A percentile compares a stretch with the other conserved stretches of the same genome.
phyloP scores from a whole-genome alignment of 176 grass and related monocot genomes.

The Aechmea fasciata region DNA sequence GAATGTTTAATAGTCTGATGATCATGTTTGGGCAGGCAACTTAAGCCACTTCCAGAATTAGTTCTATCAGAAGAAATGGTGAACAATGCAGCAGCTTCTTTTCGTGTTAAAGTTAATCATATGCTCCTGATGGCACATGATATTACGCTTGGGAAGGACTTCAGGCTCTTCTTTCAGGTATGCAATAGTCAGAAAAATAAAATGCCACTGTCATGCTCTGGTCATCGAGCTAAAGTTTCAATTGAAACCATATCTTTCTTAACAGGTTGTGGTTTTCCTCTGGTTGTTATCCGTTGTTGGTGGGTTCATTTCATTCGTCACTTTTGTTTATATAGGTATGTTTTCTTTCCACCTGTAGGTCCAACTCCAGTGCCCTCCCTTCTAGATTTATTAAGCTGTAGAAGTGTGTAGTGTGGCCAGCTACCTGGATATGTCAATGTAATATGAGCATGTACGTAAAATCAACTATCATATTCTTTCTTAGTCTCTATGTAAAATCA shows the following conservation, averaged over 20 bases:
- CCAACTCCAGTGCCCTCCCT: neutral
- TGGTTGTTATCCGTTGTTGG: conserved; percentile 79
- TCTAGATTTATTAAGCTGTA: neutral
- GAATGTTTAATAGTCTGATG: neutral
- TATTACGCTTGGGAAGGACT: conserved; percentile 87
- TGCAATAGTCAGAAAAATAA: neutral
- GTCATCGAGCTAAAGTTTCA: neutral
- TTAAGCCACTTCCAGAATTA: conserved; percentile 81
- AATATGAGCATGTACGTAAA: too few relatives aligned
- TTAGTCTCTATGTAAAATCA: too few relatives aligned
- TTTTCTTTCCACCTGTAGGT: conserved; percentile 16
- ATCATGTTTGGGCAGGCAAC: conserved; percentile 40
- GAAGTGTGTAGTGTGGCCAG: too few relatives aligned
- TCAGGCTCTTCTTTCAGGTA: conserved; percentile 83
- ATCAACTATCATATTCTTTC: too few relatives aligned
- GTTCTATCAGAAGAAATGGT: conserved; percentile 99
- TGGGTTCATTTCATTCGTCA: conserved; percentile 82
- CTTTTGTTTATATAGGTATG: conserved; percentile 86
- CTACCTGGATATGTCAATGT: too few relatives aligned
- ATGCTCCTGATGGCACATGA: conserved; percentile 92
- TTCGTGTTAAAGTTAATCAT: conserved; percentile 87
- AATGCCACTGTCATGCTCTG: neutral
- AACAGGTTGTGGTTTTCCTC: conserved; percentile 61
- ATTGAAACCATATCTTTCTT: neutral
- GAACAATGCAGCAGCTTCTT: conserved; percentile 60